phyloP scores from a whole-genome alignment of 179 eudicot species.

The Silene noctiflora region DNA sequence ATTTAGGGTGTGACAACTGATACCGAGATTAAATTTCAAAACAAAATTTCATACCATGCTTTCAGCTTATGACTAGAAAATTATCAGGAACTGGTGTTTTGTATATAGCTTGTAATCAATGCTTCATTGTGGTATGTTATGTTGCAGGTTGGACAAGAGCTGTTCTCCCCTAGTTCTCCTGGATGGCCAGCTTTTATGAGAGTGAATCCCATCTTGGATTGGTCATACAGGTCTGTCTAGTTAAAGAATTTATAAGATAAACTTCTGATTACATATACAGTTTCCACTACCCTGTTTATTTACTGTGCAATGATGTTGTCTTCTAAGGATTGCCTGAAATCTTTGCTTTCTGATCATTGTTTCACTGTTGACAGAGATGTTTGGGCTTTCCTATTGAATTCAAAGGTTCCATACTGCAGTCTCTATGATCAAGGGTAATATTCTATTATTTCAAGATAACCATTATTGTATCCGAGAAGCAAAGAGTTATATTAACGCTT shows the following conservation, averaged over 20 bases:
- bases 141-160: slow-evolving; percentile 95
- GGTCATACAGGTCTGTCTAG: slow-evolving; percentile 82
- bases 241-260: not conserved
- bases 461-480: not conserved
- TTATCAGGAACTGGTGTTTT: not conserved
- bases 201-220: slow-evolving; percentile 95
- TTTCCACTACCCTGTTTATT: not conserved
- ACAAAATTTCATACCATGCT: not conserved
- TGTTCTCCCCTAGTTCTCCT: slow-evolving; percentile 94
- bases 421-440: slow-evolving; percentile 95
- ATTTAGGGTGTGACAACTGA: not conserved
- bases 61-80: not conserved
- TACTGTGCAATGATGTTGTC: slow-evolving; percentile 1
- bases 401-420: slow-evolving; percentile 94
- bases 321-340: not conserved
- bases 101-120: slow-evolving; percentile 10
- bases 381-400: slow-evolving; percentile 86
- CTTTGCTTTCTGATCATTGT: slow-evolving; percentile 18
- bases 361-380: slow-evolving; percentile 65
- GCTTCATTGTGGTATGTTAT: slow-evolving; percentile 13
- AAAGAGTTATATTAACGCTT: slow-evolving; percentile 3
- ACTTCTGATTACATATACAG: not conserved
- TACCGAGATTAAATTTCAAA: not conserved
- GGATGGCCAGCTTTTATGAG: slow-evolving; percentile 99
- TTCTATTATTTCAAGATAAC: not conserved